Base-by-base conservation (phyloP, 257 asterid genomes). In the Solanum piurae region DNA sequence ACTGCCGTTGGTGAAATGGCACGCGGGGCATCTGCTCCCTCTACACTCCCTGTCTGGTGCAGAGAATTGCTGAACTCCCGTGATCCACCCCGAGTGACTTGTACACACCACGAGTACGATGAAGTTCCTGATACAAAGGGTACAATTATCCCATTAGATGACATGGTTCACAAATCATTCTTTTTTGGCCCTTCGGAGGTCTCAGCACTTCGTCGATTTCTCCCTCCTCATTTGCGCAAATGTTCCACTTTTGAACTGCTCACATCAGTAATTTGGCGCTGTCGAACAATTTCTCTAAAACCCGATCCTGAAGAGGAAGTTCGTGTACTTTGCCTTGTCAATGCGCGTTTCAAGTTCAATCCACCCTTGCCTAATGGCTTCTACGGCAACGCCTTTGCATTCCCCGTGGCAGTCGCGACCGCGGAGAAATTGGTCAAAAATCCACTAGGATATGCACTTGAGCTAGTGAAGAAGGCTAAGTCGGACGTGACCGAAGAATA, bases 1-100 rank as follows among this genome's bases (percentile, higher is more conserved):
- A 46, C 89, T 1, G 95, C 96, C 5, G 89, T 94, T 1, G 94
- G 91, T 7, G 97, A 95, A 84, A 86, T 94, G 1, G 98, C 98
- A 14, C 90, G 91, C 8, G 98, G 96, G 3, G 91, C 91, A 1
- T 27, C 87, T 4, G 16, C 76, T 82, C 98, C 92, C 5, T 92
- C 96, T 1, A 60, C 90, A 0, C 64, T 31, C 11, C 98, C 98
- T 0, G 94, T 94, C 5, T 95, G 98, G 98, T 86, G 91, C 10
- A 76, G 98, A 5, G 93, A 94, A 86, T 89, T 91, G 23, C 94
- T 95, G 11, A 87, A 85, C 4, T 91, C 97, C 3, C 90, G 94
- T 12, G 84, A 90, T 79, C 95, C 94, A 0, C 95, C 95, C 0
- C 91, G 72, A 18, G 88, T 88, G 71, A 36, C 95, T 0, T 85